Evolutionary conservation across 2,329 filamentous ascomycete genomes (phyloP), one percentile per base, ranked within the genome.

Genomic region (Chrysosporium queenslandicum): DNA sequence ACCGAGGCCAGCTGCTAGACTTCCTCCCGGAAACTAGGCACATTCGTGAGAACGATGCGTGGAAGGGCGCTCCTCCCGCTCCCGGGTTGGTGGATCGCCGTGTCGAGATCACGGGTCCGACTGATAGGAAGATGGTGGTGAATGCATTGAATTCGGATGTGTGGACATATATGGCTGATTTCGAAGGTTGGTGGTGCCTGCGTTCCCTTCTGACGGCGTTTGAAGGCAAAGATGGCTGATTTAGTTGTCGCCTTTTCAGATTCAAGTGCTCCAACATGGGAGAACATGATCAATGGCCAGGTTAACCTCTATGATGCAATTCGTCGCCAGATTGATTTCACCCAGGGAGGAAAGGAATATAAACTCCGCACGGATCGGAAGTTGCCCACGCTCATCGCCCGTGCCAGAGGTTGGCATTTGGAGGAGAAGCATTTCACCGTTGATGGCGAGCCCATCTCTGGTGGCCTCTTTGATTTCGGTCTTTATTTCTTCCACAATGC

Each of bases 401-500:
- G 92, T 64, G 88, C 92, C 52, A 84, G 92, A 71, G 92, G 92
- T 66, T 98, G 92, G 92, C 92, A 98, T 71, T 78, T 98, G 53
- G 90, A 95, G 56, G 92, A 98, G 82, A 96, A 94, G 80, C 92
- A 97, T 74, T 83, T 98, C 70, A 94, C 87, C 25, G 83, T 97
- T 47, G 89, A 97, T 62, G 91, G 90, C 58, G 89, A 95, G 77
- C 83, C 92, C 64, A 92, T 97, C 63, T 95, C 90, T 21, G 92
- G 85, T 54, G 81, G 82, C 57, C 80, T 98, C 55, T 97, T 97
- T 71, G 92, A 98, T 74, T 98, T 97, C 68, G 92, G 92, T 66
- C 81, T 97, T 49, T 97, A 97, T 78, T 97, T 98, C 77, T 97
- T 88, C 84, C 89, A 97, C 82, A 98, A 96, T 70, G 92, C 90